Conservation (phyloP, 805 yeast species). For the Ascoidea rubescens region DNA sequence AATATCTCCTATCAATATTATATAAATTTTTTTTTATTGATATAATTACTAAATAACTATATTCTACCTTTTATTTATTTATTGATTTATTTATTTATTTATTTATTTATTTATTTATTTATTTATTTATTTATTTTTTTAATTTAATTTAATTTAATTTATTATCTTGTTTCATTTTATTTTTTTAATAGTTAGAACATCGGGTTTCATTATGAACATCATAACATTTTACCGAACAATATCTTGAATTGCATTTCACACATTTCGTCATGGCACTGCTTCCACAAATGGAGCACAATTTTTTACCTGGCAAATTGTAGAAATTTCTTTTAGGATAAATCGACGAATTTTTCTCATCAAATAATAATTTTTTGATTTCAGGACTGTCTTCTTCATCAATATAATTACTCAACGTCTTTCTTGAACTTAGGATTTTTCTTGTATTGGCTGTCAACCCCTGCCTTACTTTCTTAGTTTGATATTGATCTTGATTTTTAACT, state of each 20-base stretch:
- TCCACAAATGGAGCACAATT: slow-evolving; percentile 10
- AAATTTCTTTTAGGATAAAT: slow-evolving; percentile 1
- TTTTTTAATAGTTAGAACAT: slow-evolving; percentile 6
- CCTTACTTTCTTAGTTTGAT: slow-evolving; percentile 1
- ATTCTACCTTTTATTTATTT: not conserved
- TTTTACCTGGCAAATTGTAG: slow-evolving; percentile 8
- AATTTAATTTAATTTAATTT: too few species aligned
- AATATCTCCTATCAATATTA: too few species aligned
- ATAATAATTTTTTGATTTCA: slow-evolving; percentile 31
- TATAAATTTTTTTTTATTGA: too few species aligned
- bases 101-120: too few species aligned
- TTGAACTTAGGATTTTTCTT: slow-evolving; percentile 8
- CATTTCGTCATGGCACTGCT: slow-evolving; percentile 9
- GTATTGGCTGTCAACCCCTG: slow-evolving; percentile 8
- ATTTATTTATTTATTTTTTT: too few species aligned
- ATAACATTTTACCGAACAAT: slow-evolving; percentile 9
- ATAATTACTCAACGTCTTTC: slow-evolving; percentile 41
- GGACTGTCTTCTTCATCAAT: slow-evolving; percentile 35
- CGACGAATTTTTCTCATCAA: slow-evolving; percentile 1
- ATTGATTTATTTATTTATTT: too few species aligned
- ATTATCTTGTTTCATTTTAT: not conserved
- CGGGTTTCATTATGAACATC: slow-evolving; percentile 9
- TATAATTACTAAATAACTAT: not conserved
- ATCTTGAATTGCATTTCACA: slow-evolving; percentile 8
- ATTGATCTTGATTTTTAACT: slow-evolving; percentile 1